A percentile compares a stretch with the other conserved stretches of the same genome.
Conservation (phyloP, 2,329 filamentous ascomycete genomes). For the Mycocentrospora acerina region DNA sequence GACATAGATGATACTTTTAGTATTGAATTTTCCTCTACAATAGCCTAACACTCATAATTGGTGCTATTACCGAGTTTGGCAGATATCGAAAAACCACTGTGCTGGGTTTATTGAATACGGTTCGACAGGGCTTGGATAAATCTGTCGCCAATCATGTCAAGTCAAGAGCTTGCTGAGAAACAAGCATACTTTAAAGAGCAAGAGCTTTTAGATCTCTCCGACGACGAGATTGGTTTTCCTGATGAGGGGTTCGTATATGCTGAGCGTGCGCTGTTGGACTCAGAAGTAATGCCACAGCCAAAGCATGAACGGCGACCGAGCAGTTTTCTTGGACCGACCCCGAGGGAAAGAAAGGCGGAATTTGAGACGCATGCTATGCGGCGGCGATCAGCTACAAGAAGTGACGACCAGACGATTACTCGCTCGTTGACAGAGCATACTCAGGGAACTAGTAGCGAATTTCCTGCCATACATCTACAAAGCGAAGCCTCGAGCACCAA, state of each 20-base stretch:
- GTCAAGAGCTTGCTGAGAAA: slow-evolving; percentile 27
- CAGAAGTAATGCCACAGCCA: slow-evolving; percentile 21
- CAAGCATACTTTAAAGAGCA: slow-evolving; percentile 32
- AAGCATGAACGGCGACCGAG: slow-evolving; percentile 15
- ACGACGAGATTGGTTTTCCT: slow-evolving; percentile 26
- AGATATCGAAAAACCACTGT: too few relatives aligned
- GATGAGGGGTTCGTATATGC: slow-evolving; percentile 14
- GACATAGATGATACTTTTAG: too few relatives aligned
- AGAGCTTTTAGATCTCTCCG: slow-evolving; percentile 28
- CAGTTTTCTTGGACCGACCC: slow-evolving; percentile 35
- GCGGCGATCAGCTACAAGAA: slow-evolving; percentile 14
- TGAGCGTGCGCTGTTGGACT: slow-evolving; percentile 24
- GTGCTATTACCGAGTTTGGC: too few relatives aligned
- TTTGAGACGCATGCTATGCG: slow-evolving; percentile 24
- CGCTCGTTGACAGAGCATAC: slow-evolving; percentile 24
- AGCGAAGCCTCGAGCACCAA: slow-evolving; percentile 1
- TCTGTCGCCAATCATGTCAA: slow-evolving; percentile 17
- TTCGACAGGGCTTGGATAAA: too few relatives aligned
- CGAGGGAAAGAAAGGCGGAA: slow-evolving; percentile 29
- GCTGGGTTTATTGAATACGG: too few relatives aligned
- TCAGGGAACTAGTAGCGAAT: slow-evolving; percentile 13
- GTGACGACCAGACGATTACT: slow-evolving; percentile 6
- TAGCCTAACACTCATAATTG: too few relatives aligned
- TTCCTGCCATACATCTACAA: slow-evolving; percentile 12
- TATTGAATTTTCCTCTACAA: too few relatives aligned